Conservation (phyloP, 176 grass and related monocot genomes). For the Rhynchospora tenuis region DNA sequence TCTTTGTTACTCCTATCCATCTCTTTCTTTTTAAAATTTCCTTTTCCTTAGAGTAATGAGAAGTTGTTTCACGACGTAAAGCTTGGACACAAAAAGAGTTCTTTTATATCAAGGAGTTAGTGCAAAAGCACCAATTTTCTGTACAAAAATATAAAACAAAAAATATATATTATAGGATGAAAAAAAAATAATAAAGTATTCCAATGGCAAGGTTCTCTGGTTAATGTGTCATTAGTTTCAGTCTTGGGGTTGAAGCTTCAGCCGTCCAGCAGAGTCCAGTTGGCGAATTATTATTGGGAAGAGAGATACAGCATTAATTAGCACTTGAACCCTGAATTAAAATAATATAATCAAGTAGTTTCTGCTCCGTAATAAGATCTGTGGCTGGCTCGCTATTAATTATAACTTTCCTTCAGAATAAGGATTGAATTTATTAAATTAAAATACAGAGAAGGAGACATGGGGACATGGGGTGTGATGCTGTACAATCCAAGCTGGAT, state of each 20-base stretch:
- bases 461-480: conserved; percentile 20
- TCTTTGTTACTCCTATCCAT: background rate
- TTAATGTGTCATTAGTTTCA: background rate
- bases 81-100: background rate
- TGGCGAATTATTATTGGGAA: conserved; percentile 11
- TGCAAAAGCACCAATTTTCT: background rate
- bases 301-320: conserved; percentile 16
- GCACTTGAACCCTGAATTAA: conserved; percentile 9
- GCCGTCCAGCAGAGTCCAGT: background rate
- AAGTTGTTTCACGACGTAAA: background rate
- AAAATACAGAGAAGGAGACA: background rate
- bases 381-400: background rate
- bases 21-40: background rate
- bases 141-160: background rate
- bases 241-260: background rate
- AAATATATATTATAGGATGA: too few relatives aligned
- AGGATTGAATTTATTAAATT: background rate
- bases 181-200: background rate
- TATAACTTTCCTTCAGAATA: background rate
- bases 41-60: background rate
- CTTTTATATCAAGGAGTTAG: background rate
- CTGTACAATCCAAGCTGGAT: conserved; percentile 23
- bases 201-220: background rate
- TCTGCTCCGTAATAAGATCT: background rate
- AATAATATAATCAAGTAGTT: conserved; percentile 2